These are phyloP conservation scores for Rhynchospora tenuis DNA, from an alignment of 176 grass and related monocot genomes.

Conservation along the genomic window DNA sequence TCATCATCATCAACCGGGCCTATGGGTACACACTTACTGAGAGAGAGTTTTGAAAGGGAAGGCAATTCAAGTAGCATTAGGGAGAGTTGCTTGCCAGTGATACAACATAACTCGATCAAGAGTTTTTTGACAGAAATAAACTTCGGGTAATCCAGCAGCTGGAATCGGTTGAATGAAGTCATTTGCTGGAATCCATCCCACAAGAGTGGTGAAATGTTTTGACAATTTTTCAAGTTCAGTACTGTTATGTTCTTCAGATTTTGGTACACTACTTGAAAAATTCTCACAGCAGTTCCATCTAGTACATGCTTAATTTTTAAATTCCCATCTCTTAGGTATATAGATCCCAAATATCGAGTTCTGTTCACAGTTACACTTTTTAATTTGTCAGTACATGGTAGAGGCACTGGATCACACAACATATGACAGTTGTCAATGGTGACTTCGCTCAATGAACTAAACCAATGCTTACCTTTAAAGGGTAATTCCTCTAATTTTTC, in stretches of 20 bases:
- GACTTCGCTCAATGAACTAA: constrained; percentile 12
- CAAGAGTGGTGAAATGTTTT: constrained; percentile 5
- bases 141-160: constrained; percentile 14
- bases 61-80: constrained; percentile 10
- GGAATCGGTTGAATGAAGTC: neutral
- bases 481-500: constrained; percentile 1
- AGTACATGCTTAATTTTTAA: constrained; percentile 26
- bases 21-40: neutral
- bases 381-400: constrained; percentile 11
- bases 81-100: constrained; percentile 12
- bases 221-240: constrained; percentile 23
- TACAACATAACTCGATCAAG: neutral
- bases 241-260: constrained; percentile 25
- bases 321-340: neutral
- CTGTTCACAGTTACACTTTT: constrained; percentile 7
- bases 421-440: constrained; percentile 13
- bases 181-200: constrained; percentile 7
- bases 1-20: neutral
- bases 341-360: constrained; percentile 4
- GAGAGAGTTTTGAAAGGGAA: neutral
- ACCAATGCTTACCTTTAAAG: constrained; percentile 21
- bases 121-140: neutral
- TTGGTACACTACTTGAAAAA: constrained; percentile 17
- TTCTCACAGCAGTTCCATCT: neutral
- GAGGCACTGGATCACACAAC: constrained; percentile 4